Percentiles rank a stretch among this genome's conserved stretches.
phyloP scores from a whole-genome alignment of 2,329 filamentous ascomycete species.

The Diatrype stigma region DNA sequence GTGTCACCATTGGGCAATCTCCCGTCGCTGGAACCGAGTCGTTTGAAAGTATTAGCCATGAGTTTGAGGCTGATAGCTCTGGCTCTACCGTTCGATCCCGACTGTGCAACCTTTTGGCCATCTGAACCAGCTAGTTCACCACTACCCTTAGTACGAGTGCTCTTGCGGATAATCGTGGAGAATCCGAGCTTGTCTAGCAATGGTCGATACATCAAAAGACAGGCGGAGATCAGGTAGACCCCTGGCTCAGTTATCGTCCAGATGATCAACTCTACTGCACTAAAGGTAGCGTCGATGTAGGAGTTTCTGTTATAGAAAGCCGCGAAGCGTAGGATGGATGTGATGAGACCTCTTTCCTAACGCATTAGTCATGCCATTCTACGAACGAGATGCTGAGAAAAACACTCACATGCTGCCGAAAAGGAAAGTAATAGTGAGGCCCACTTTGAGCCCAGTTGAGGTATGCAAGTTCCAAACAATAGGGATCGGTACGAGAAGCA shows the following conservation, averaged over 20 bases:
- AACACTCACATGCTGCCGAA: conserved; percentile 12
- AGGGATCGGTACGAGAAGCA: too few species aligned
- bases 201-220: conserved; percentile 23
- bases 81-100: too few species aligned
- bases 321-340: conserved; percentile 25
- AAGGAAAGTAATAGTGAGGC: conserved; percentile 12
- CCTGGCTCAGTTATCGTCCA: conserved; percentile 22
- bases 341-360: conserved; percentile 20
- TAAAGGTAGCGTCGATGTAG: conserved; percentile 16
- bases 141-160: too few species aligned
- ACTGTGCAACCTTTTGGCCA: too few species aligned
- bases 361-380: neutral
- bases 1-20: too few species aligned
- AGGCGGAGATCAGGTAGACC: conserved; percentile 24
- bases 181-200: conserved; percentile 15
- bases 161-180: too few species aligned
- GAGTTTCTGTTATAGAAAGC: conserved; percentile 17
- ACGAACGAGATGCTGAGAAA: neutral
- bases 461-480: conserved; percentile 26
- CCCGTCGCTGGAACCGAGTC: too few species aligned
- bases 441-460: conserved; percentile 5
- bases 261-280: conserved; percentile 14
- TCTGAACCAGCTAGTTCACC: too few species aligned
- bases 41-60: too few species aligned
- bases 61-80: too few species aligned